Evolutionary conservation across 2,329 filamentous ascomycete genomes (phyloP).

Genomic region (Paraphoma chrysanthemicola): DNA sequence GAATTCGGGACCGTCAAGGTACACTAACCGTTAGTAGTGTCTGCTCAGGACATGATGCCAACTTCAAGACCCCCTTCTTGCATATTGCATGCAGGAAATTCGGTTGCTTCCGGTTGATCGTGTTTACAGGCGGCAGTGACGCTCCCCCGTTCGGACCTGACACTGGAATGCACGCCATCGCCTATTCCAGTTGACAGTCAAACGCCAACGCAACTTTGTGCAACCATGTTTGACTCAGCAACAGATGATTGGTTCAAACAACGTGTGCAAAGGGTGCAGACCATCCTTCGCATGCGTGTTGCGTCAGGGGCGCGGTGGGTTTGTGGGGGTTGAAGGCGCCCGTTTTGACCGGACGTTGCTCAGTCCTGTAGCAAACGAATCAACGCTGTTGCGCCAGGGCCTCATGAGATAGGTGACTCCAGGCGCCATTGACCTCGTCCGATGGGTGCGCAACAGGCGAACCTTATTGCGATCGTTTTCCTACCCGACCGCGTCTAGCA

Average conservation of each 20-base stretch:
- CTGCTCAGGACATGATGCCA: constrained; percentile 22
- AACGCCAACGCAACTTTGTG: constrained; percentile 26
- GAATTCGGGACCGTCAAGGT: constrained; percentile 27
- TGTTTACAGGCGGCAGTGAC: constrained; percentile 20
- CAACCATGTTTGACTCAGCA: constrained; percentile 23
- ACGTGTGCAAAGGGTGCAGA: constrained; percentile 14
- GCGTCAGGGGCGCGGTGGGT: constrained; percentile 17
- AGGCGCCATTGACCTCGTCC: neutral
- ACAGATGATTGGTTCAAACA: constrained; percentile 26
- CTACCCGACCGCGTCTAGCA: neutral
- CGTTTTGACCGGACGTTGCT: constrained; percentile 19
- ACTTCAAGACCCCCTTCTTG: constrained; percentile 9
- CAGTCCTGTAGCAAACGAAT: constrained; percentile 15
- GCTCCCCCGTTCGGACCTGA: constrained; percentile 12
- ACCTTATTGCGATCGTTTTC: neutral
- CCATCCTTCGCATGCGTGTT: constrained; percentile 9
- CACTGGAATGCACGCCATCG: constrained; percentile 37
- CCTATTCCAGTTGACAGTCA: constrained; percentile 30
- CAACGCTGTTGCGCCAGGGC: neutral
- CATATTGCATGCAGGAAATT: constrained; percentile 38
- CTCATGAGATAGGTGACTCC: neutral
- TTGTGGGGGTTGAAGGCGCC: constrained; percentile 20
- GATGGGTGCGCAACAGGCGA: neutral
- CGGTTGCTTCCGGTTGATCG: constrained; percentile 45
- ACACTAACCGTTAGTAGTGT: constrained; percentile 15